These are phyloP conservation scores for Gremmenia infestans DNA, from an alignment of 2,329 filamentous ascomycete species.

Conservation along the genomic window DNA sequence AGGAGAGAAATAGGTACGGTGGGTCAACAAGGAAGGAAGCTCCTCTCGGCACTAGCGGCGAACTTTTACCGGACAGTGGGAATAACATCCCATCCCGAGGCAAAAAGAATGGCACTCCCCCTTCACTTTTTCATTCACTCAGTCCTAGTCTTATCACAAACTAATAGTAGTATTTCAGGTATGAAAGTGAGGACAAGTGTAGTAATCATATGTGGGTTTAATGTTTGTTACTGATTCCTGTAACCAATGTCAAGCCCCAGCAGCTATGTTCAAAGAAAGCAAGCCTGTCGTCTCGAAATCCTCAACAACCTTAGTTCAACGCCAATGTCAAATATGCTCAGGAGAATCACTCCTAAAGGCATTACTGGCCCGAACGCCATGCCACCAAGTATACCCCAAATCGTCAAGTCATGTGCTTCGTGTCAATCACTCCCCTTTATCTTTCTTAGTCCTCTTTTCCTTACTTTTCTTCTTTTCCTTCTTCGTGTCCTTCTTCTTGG, in stretches of 20 bases:
- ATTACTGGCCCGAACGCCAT: not conserved
- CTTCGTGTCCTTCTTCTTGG: conserved; percentile 3
- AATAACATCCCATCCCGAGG: too few species aligned
- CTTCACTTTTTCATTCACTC: not conserved
- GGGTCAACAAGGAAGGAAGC: not conserved
- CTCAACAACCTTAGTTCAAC: too few species aligned
- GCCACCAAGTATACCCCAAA: not conserved
- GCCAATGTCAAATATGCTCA: too few species aligned
- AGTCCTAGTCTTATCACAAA: too few species aligned
- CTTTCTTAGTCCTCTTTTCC: conserved; percentile 4
- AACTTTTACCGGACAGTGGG: conserved; percentile 6
- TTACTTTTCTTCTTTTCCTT: conserved; percentile 6
- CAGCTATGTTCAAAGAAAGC: too few species aligned
- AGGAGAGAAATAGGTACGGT: not conserved
- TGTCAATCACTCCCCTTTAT: not conserved
- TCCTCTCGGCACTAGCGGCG: conserved; percentile 7
- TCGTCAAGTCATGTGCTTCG: not conserved
- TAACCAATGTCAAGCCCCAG: too few species aligned
- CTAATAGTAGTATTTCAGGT: too few species aligned
- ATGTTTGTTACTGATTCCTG: too few species aligned
- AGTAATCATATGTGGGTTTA: too few species aligned
- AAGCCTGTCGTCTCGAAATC: too few species aligned
- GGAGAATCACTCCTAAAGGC: too few species aligned
- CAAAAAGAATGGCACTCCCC: conserved; percentile 1
- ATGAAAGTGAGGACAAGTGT: too few species aligned